Evolutionary conservation across 2,329 filamentous ascomycete genomes (phyloP), one percentile per base, ranked within the genome.

Genomic region (Scleromitrula shiraiana): DNA sequence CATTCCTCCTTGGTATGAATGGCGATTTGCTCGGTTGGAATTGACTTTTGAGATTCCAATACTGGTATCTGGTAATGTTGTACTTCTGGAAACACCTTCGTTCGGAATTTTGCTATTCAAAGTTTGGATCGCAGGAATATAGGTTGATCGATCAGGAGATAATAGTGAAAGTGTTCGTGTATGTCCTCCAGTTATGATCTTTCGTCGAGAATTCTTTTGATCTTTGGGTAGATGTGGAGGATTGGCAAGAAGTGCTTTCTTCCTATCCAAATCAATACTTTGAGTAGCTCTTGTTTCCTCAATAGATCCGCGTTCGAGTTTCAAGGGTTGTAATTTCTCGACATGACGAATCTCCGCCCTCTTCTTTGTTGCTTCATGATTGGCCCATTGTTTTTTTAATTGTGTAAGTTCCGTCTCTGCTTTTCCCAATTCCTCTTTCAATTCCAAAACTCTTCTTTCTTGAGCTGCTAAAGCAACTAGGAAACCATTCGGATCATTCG

Each of bases 401-500:
- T 72, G 77, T 39, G 73, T 71, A 33, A 98, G 72, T 39, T 95
- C 85, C 10, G 72, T 69, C 64, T 98, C 91, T 5, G 93, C 91
- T 51, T 82, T 83, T 20, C 73, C 70, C n/a, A 98, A 72, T 66
- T 97, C 91, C 65, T 98, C 93, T 51, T 83, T 85, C 44, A 98
- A 72, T 67, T 97, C 93, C 49, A 98, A 70, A 2, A 98, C 91
- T 56, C 81, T 82, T 49, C 93, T 78, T 69, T 98, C 93, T 68
- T 97, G 90, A 12, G 88, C 83, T 37, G 93, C 93, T 59, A 98
- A 85, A 49, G 90, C 85, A 52, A 88, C 90, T 56, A 98, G 82
- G 60, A 96, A 86, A 0, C 54, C 57, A 20, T 42, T 58, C 5
- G 61, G 51, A 46, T 65, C 63, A 30, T 53, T 58, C 12, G 60